Percentiles rank a stretch among this genome's conserved stretches.
phyloP scores from a whole-genome alignment of 108 stramenopile genomes.

The Epithemia pelagica region DNA sequence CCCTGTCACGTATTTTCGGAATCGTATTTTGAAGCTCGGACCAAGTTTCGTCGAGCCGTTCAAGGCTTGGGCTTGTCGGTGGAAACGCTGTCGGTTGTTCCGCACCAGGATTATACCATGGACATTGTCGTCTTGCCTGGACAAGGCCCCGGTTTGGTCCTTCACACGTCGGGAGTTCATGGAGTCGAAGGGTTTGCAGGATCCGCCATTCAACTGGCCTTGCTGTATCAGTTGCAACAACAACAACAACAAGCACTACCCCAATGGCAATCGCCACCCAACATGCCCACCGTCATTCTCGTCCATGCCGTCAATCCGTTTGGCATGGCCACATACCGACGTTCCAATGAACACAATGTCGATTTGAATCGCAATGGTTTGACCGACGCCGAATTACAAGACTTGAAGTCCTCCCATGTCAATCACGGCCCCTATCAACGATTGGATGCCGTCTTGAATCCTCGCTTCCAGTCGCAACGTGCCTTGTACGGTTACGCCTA shows the following conservation, averaged over 20 bases:
- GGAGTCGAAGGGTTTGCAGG: conserved; percentile 85
- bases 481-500: conserved; percentile 12
- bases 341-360: conserved; percentile 77
- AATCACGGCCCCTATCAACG: not conserved
- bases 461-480: not conserved
- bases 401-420: not conserved
- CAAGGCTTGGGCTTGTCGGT: not conserved
- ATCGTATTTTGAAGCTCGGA: conserved; percentile 30
- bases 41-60: conserved; percentile 35
- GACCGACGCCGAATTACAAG: not conserved
- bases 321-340: conserved; percentile 70
- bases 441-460: conserved; percentile 31
- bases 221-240: conserved; percentile 13
- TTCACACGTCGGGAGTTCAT: conserved; percentile 67
- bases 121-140: conserved; percentile 45
- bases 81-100: conserved; percentile 3
- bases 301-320: conserved; percentile 79
- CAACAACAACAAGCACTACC: not conserved
- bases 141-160: conserved; percentile 23
- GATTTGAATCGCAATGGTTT: conserved; percentile 76
- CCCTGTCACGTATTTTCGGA: conserved; percentile 36
- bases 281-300: conserved; percentile 53
- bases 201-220: conserved; percentile 60
- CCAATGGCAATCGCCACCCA: not conserved
- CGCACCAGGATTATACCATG: conserved; percentile 19